Conservation (phyloP, 352 stramenopile genomes). For the Pythium dissotocum region DNA sequence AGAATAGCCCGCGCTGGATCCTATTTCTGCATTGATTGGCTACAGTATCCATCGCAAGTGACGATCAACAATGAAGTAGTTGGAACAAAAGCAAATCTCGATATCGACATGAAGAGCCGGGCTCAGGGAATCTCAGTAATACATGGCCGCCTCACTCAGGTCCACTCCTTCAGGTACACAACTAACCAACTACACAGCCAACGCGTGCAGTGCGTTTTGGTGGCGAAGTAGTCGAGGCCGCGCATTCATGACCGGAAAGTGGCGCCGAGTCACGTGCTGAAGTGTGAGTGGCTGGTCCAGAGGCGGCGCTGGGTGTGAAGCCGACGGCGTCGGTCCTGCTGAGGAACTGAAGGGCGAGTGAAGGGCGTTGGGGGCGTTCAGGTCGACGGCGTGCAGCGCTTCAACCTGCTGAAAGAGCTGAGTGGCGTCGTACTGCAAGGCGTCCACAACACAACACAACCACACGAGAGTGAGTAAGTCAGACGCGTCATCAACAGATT, state of each 20-base stretch:
- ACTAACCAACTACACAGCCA: conserved; percentile 17
- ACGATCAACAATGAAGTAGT: neutral
- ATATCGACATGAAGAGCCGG: neutral
- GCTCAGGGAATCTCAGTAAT: neutral
- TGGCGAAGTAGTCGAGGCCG: conserved; percentile 25
- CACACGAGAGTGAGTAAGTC: neutral
- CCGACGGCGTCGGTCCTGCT: neutral
- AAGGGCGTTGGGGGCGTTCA: neutral
- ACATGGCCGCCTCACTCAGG: neutral
- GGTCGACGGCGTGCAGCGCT: conserved; percentile 10
- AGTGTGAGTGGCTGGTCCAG: conserved; percentile 21
- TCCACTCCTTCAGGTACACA: neutral
- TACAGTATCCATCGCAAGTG: neutral
- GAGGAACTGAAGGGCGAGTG: conserved; percentile 1
- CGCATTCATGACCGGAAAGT: conserved; percentile 21
- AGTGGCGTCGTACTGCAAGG: conserved; percentile 28
- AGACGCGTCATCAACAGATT: neutral
- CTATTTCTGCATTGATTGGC: neutral
- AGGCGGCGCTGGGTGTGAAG: conserved; percentile 9
- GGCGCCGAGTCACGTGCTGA: conserved; percentile 14
- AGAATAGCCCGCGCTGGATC: neutral
- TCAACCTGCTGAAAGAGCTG: conserved; percentile 34
- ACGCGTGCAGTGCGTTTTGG: conserved; percentile 27
- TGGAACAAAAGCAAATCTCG: neutral
- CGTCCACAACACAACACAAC: neutral